A percentile compares a stretch with the other conserved stretches of the same genome.
Conservation (phyloP, 2,329 filamentous ascomycete genomes). For the Calonectria montana region DNA sequence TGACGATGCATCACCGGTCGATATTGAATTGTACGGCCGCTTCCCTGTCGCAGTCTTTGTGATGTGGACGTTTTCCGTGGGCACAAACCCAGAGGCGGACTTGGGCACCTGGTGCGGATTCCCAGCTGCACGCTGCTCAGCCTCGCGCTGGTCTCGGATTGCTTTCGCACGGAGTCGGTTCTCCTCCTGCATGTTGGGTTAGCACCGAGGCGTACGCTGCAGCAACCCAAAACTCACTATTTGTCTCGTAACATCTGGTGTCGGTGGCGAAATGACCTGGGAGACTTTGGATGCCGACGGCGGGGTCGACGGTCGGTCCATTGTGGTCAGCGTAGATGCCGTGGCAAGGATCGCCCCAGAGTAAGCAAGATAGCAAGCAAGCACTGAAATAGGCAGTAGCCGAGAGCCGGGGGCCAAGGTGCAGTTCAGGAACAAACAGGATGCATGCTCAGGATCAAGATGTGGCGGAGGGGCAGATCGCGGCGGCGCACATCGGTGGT, state of each 20-base stretch:
- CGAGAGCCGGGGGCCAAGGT: background rate
- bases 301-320: constrained; percentile 62
- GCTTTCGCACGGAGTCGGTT: constrained; percentile 91
- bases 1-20: constrained; percentile 56
- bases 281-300: constrained; percentile 49
- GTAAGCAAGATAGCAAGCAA: background rate
- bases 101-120: constrained; percentile 55
- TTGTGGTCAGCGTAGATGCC: constrained; percentile 36
- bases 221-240: constrained; percentile 57
- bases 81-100: constrained; percentile 76
- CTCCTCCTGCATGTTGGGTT: constrained; percentile 72
- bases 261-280: constrained; percentile 58
- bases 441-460: constrained; percentile 15
- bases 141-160: constrained; percentile 78
- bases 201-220: background rate
- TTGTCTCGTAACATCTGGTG: constrained; percentile 65
- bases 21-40: constrained; percentile 75
- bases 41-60: constrained; percentile 66
- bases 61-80: constrained; percentile 72
- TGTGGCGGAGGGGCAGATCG: constrained; percentile 44
- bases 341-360: background rate
- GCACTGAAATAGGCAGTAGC: background rate
- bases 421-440: background rate
- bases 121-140: constrained; percentile 64
- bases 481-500: constrained; percentile 32